These are phyloP conservation scores for Ophiostoma ips DNA, from an alignment of 2,329 filamentous ascomycete genomes.

Conservation along the genomic window DNA sequence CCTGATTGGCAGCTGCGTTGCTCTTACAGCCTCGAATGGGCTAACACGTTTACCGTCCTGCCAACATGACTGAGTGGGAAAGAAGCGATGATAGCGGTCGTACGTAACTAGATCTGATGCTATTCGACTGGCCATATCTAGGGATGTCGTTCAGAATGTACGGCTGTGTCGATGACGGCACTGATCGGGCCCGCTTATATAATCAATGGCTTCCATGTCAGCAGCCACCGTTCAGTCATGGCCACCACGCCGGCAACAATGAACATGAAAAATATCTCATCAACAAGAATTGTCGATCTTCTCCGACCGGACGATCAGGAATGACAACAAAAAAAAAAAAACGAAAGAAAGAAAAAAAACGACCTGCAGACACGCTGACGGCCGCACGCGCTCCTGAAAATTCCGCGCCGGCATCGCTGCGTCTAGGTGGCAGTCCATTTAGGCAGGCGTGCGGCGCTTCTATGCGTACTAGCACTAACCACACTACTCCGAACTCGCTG, in stretches of 20 bases:
- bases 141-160: too few relatives aligned
- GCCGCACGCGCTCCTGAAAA: not conserved
- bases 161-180: too few relatives aligned
- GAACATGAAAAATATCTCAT: not conserved
- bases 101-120: not conserved
- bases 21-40: constrained; percentile 3
- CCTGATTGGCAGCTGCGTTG: not conserved
- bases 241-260: too few relatives aligned
- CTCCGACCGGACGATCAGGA: too few relatives aligned
- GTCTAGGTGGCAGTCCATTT: not conserved
- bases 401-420: not conserved
- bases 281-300: too few relatives aligned
- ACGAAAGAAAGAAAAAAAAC: not conserved
- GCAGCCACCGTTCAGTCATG: too few relatives aligned
- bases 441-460: not conserved
- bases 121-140: too few relatives aligned
- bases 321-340: not conserved
- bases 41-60: constrained; percentile 1
- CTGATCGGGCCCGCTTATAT: too few relatives aligned
- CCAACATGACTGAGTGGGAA: not conserved
- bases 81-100: not conserved
- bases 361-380: not conserved
- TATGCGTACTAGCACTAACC: not conserved
- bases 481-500: constrained; percentile 1
- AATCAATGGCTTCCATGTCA: too few relatives aligned